A percentile compares a stretch with the other conserved stretches of the same genome.
Conservation (phyloP, 805 yeast species). For the Kockiozyma suomiensis region DNA sequence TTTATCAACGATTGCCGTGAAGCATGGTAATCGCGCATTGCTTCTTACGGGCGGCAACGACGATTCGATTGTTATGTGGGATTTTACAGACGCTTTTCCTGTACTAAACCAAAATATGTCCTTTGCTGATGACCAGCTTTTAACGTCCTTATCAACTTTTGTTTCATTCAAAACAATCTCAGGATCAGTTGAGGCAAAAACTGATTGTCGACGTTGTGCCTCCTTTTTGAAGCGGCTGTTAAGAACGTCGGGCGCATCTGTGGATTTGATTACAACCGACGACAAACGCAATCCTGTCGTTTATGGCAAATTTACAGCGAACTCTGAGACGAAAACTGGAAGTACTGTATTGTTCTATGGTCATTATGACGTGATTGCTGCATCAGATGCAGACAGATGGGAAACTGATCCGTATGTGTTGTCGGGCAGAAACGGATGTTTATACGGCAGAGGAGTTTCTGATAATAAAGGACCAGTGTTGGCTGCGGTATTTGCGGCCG, state of each 20-base stretch:
- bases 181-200: constrained; percentile 63
- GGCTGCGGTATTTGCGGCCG: constrained; percentile 85
- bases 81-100: constrained; percentile 38
- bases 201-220: constrained; percentile 87
- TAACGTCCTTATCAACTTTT: constrained; percentile 61
- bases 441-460: constrained; percentile 89
- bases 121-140: constrained; percentile 61
- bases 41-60: constrained; percentile 72
- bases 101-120: constrained; percentile 27
- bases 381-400: constrained; percentile 67
- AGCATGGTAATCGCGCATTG: constrained; percentile 47
- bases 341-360: constrained; percentile 78
- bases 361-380: constrained; percentile 93
- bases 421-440: constrained; percentile 77
- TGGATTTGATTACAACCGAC: constrained; percentile 70
- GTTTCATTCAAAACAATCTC: constrained; percentile 79
- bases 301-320: constrained; percentile 62
- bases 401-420: constrained; percentile 74
- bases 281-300: constrained; percentile 81
- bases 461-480: constrained; percentile 94
- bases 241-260: constrained; percentile 62
- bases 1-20: constrained; percentile 57
- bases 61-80: constrained; percentile 74
- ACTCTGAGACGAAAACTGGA: constrained; percentile 32
- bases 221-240: constrained; percentile 65